phyloP scores from a whole-genome alignment of 331 rosid genomes.

The Acacia pycnantha region DNA sequence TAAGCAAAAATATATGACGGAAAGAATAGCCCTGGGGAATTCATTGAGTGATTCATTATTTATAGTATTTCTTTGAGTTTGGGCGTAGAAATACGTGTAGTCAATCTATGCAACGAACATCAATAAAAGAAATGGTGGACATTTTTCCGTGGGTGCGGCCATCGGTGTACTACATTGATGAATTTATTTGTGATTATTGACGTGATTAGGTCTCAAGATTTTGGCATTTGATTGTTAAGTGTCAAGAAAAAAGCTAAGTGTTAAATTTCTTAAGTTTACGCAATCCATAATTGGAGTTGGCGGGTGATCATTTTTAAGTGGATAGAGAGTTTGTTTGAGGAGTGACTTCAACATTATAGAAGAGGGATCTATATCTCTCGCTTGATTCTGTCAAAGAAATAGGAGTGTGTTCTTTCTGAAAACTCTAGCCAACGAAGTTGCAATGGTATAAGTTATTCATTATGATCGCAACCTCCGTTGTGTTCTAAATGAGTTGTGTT shows the following conservation, averaged over 20 bases:
- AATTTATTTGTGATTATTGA: not conserved
- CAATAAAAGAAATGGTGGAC: not conserved
- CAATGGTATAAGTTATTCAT: not conserved
- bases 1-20: not conserved
- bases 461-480: not conserved
- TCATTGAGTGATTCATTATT: constrained; percentile 6
- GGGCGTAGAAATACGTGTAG: not conserved
- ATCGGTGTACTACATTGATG: constrained; percentile 7
- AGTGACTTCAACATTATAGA: constrained; percentile 4
- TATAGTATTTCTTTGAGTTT: not conserved
- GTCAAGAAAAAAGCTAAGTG: not conserved
- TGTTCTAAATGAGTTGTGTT: not conserved
- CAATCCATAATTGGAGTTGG: constrained; percentile 1
- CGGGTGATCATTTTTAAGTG: not conserved
- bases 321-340: not conserved
- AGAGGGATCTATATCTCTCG: not conserved
- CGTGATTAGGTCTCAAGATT: constrained; percentile 11
- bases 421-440: not conserved
- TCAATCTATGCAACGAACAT: not conserved
- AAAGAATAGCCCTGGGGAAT: not conserved
- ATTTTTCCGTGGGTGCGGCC: not conserved
- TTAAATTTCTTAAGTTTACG: not conserved
- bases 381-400: not conserved
- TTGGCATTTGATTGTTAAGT: not conserved
- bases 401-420: not conserved